Conservation (phyloP, 305 asterid genomes). For the Fraxinus floribunda region DNA sequence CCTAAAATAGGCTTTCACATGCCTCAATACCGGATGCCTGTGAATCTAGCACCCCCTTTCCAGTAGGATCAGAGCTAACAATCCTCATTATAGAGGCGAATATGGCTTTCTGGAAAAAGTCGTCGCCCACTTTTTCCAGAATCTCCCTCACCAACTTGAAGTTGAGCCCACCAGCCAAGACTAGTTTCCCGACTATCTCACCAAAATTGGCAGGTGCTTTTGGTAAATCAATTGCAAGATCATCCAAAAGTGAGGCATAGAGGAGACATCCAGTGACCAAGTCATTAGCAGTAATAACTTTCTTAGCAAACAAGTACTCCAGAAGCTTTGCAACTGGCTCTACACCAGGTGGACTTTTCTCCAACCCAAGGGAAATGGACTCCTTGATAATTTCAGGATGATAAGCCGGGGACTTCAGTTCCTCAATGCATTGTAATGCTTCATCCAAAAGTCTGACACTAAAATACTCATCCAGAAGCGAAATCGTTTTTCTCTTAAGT, state of each 20-base stretch:
- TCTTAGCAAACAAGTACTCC: slow-evolving; percentile 45
- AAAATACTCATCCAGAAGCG: slow-evolving; percentile 66
- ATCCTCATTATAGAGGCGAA: slow-evolving; percentile 38
- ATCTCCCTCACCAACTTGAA: slow-evolving; percentile 60
- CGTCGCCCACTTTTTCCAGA: slow-evolving; percentile 49
- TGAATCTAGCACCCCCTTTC: slow-evolving; percentile 52
- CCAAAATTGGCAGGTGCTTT: slow-evolving; percentile 79
- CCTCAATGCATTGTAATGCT: slow-evolving; percentile 68
- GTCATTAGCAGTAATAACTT: slow-evolving; percentile 44
- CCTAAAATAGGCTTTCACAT: slow-evolving; percentile 51
- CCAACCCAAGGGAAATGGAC: slow-evolving; percentile 61
- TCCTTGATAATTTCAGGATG: slow-evolving; percentile 66
- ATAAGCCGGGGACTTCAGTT: slow-evolving; percentile 62
- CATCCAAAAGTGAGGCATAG: slow-evolving; percentile 59
- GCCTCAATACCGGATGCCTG: slow-evolving; percentile 62
- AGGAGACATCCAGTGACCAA: slow-evolving; percentile 44
- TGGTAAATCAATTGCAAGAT: slow-evolving; percentile 80
- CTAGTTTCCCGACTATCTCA: slow-evolving; percentile 58
- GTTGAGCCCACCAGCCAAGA: slow-evolving; percentile 55
- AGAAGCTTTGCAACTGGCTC: slow-evolving; percentile 57
- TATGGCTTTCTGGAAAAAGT: slow-evolving; percentile 51
- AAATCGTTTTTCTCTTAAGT: slow-evolving; percentile 40
- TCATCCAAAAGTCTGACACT: slow-evolving; percentile 55
- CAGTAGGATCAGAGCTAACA: slow-evolving; percentile 42
- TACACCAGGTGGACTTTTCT: slow-evolving; percentile 65